These are phyloP conservation scores for Clarireedia monteithiana DNA, from an alignment of 2,329 filamentous ascomycete genomes.

Conservation along the genomic window DNA sequence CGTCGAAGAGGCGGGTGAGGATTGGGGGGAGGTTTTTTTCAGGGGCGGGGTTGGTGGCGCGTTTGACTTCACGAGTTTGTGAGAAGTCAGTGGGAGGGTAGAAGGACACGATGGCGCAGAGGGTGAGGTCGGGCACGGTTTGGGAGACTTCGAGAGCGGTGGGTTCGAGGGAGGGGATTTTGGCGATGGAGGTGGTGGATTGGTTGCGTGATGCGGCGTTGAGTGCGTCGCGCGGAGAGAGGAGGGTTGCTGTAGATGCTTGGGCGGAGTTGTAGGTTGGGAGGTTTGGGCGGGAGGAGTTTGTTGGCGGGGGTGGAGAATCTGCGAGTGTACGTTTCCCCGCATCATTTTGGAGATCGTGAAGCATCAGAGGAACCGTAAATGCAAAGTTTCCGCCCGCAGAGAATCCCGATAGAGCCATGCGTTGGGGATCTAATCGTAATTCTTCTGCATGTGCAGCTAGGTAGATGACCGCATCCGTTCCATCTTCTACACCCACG, in stretches of 20 bases:
- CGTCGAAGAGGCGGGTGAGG: conserved; percentile 56
- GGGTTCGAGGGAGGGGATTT: conserved; percentile 26
- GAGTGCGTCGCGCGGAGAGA: not conserved
- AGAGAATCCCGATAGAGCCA: conserved; percentile 57
- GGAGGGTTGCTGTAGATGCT: not conserved
- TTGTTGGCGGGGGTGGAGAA: not conserved
- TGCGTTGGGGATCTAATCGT: conserved; percentile 45
- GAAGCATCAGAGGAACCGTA: conserved; percentile 34
- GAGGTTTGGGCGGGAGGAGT: not conserved
- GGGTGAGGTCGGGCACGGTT: conserved; percentile 34
- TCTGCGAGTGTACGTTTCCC: conserved; percentile 30
- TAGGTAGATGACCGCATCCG: conserved; percentile 56
- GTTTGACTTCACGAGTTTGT: conserved; percentile 45
- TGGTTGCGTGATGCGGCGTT: not conserved
- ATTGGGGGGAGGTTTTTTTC: conserved; percentile 50
- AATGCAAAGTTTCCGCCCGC: conserved; percentile 37
- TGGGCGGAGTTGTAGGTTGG: not conserved
- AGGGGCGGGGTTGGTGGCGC: conserved; percentile 44
- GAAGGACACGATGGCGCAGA: conserved; percentile 49
- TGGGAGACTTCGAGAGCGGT: conserved; percentile 26
- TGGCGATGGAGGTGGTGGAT: conserved; percentile 18
- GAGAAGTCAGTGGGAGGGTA: conserved; percentile 59
- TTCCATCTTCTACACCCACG: conserved; percentile 56
- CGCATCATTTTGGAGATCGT: conserved; percentile 33
- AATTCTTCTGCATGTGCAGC: conserved; percentile 47